Percentiles rank a stretch among this genome's conserved stretches.
Evolutionary conservation across 2,329 filamentous ascomycete species (phyloP).

Genomic region (Colletotrichum sp.): DNA sequence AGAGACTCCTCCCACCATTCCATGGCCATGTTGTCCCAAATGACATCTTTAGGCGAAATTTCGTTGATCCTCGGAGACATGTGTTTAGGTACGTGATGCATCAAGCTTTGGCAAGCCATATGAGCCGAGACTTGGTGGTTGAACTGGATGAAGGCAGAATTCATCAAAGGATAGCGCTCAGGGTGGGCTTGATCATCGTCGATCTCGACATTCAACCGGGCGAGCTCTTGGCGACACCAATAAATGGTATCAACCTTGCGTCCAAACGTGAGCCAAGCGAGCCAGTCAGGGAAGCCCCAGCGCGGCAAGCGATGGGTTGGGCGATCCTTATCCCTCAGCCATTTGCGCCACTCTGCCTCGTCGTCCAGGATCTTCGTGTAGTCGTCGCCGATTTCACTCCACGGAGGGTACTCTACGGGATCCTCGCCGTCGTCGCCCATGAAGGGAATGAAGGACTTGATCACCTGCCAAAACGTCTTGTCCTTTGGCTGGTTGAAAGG

Average conservation of each 20-base stretch:
- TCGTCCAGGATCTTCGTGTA: constrained; percentile 56
- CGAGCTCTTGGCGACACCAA: constrained; percentile 85
- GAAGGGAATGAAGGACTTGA: constrained; percentile 57
- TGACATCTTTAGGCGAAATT: constrained; percentile 88
- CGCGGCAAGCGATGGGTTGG: constrained; percentile 80
- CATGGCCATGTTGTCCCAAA: constrained; percentile 98
- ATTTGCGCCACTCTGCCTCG: constrained; percentile 79
- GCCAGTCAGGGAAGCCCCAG: constrained; percentile 66
- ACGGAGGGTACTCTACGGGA: constrained; percentile 63
- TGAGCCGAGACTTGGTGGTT: constrained; percentile 97
- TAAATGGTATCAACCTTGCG: constrained; percentile 97
- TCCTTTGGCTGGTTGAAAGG: constrained; percentile 43
- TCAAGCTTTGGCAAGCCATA: constrained; percentile 94
- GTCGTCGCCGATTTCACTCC: constrained; percentile 61
- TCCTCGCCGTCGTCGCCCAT: constrained; percentile 43
- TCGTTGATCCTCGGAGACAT: constrained; percentile 95
- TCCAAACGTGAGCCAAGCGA: constrained; percentile 78
- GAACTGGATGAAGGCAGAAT: constrained; percentile 97
- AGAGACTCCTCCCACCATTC: constrained; percentile 92
- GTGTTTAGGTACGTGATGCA: constrained; percentile 88
- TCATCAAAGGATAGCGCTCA: constrained; percentile 90
- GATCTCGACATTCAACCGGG: constrained; percentile 88
- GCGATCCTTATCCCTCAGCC: constrained; percentile 80
- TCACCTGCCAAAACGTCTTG: constrained; percentile 55
- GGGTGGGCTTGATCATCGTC: constrained; percentile 86